Percentiles rank a stretch among this genome's conserved stretches.
phyloP scores from a whole-genome alignment of 768 basidiomycete species.

The Leccinum pellstonianum region DNA sequence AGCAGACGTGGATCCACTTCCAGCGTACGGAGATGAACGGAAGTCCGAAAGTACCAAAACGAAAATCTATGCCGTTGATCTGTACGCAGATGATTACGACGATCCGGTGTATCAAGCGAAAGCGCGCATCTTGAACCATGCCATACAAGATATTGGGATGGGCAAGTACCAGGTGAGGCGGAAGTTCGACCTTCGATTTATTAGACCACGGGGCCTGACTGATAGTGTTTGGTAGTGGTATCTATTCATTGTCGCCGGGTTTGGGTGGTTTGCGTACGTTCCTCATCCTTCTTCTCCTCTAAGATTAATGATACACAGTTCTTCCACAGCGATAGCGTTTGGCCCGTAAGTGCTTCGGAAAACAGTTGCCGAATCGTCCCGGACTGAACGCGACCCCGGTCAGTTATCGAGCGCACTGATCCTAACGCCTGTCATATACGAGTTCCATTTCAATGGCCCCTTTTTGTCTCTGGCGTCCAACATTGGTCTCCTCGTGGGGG shows the following conservation, averaged over 20 bases:
- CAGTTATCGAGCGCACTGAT: constrained; percentile 45
- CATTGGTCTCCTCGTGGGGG: constrained; percentile 51
- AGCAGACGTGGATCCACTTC: not conserved
- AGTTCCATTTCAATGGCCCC: constrained; percentile 48
- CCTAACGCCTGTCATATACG: constrained; percentile 45
- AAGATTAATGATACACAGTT: too few species aligned
- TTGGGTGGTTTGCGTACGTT: constrained; percentile 43
- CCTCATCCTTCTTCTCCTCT: not conserved
- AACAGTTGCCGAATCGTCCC: not conserved
- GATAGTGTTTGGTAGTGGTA: constrained; percentile 31
- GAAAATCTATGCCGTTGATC: constrained; percentile 18
- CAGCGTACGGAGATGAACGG: not conserved
- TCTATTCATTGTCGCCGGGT: constrained; percentile 39
- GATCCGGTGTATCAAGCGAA: constrained; percentile 52
- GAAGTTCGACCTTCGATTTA: not conserved
- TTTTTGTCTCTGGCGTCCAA: constrained; percentile 52
- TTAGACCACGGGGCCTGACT: not conserved
- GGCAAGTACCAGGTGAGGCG: constrained; percentile 48
- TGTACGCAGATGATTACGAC: constrained; percentile 35
- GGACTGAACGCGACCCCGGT: not conserved
- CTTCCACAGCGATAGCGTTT: constrained; percentile 34
- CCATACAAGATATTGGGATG: constrained; percentile 56
- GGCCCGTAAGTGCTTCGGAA: constrained; percentile 34
- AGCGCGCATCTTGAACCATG: constrained; percentile 44
- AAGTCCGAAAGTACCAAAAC: not conserved